Evolutionary conservation across 768 basidiomycete genomes (phyloP).

Genomic region (Mycena vitilis): DNA sequence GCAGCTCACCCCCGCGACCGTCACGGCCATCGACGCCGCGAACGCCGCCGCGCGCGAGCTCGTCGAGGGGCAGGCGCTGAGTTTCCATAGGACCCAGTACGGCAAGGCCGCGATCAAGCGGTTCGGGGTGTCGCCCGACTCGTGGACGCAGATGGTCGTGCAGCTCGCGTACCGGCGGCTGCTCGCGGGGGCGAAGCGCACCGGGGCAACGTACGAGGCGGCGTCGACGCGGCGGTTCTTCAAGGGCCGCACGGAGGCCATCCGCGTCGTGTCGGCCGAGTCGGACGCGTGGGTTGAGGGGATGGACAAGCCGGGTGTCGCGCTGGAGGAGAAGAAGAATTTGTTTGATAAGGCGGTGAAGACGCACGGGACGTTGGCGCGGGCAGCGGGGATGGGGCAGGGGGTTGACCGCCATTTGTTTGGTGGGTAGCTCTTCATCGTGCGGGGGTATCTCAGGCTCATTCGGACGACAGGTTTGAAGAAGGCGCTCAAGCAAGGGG

Average conservation of each 20-base stretch:
- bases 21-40: conserved; percentile 66
- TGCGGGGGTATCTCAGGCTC: background rate
- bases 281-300: conserved; percentile 80
- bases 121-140: conserved; percentile 92
- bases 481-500: conserved; percentile 70
- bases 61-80: conserved; percentile 70
- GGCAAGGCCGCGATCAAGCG: conserved; percentile 90
- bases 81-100: conserved; percentile 75
- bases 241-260: conserved; percentile 95
- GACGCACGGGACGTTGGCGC: conserved; percentile 76
- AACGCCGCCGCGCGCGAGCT: conserved; percentile 67
- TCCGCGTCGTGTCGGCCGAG: conserved; percentile 83
- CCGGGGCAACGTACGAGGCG: conserved; percentile 92
- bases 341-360: conserved; percentile 71
- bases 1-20: conserved; percentile 61
- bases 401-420: conserved; percentile 92
- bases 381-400: conserved; percentile 69
- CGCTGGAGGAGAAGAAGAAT: conserved; percentile 56
- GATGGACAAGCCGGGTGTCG: conserved; percentile 69
- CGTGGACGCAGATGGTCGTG: conserved; percentile 93
- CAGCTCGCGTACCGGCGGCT: conserved; percentile 90
- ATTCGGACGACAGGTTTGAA: conserved; percentile 66
- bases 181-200: conserved; percentile 60
- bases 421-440: conserved; percentile 58
- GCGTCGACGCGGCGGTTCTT: conserved; percentile 90